Evolutionary conservation across 108 stramenopile species (phyloP).

Genomic region (Fragilaria radians): DNA sequence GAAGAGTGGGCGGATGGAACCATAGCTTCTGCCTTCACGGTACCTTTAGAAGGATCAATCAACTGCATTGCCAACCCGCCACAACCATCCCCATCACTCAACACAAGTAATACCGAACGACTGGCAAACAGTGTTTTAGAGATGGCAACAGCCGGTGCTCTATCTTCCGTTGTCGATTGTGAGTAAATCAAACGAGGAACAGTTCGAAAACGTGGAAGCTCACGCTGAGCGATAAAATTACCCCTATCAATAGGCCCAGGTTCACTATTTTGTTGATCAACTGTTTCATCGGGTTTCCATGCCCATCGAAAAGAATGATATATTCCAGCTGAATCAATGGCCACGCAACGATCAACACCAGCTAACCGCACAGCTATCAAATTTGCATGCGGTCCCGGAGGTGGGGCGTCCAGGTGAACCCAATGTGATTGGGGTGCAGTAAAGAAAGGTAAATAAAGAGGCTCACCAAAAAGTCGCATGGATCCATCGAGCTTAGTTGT

Average conservation of each 20-base stretch:
- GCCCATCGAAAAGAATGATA: constrained; percentile 89
- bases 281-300: constrained; percentile 62
- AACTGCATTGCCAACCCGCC: constrained; percentile 82
- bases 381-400: constrained; percentile 81
- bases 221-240: constrained; percentile 83
- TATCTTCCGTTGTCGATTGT: constrained; percentile 19
- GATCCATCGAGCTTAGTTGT: background rate
- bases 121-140: constrained; percentile 86
- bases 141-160: constrained; percentile 42
- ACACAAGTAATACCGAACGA: constrained; percentile 62
- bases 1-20: constrained; percentile 64
- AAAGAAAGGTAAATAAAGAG: constrained; percentile 59
- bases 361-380: constrained; percentile 69
- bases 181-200: constrained; percentile 67
- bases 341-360: constrained; percentile 76
- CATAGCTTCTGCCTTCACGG: constrained; percentile 62
- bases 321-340: constrained; percentile 80
- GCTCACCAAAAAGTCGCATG: constrained; percentile 21
- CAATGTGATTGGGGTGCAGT: constrained; percentile 84
- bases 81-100: constrained; percentile 78
- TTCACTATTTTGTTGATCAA: constrained; percentile 14
- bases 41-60: constrained; percentile 76
- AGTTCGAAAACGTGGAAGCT: constrained; percentile 73
- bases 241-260: constrained; percentile 45
- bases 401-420: constrained; percentile 84